Percentiles rank a stretch among this genome's conserved stretches.
These are phyloP conservation scores for Hyaloscypha bicolor DNA, from an alignment of 495 filamentous ascomycete species.

Conservation along the genomic window DNA sequence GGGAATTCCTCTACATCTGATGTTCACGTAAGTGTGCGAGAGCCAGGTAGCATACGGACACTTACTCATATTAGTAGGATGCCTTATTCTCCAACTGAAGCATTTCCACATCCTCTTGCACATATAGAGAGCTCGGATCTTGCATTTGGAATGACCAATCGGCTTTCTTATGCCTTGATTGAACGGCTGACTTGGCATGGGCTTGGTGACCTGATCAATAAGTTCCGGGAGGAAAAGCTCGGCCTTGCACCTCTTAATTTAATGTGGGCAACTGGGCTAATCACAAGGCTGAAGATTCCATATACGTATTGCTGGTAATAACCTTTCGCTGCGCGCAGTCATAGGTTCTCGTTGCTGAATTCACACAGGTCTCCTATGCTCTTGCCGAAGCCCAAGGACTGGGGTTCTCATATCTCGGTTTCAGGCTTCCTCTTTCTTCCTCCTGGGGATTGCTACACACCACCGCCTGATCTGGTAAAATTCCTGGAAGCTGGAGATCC, in stretches of 20 bases:
- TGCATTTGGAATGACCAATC: constrained; percentile 60
- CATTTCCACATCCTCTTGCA: constrained; percentile 55
- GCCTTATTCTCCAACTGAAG: constrained; percentile 55
- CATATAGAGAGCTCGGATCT: constrained; percentile 50
- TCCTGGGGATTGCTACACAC: constrained; percentile 58
- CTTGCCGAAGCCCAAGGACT: constrained; percentile 76
- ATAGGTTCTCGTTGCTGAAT: background rate
- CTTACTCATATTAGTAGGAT: constrained; percentile 44
- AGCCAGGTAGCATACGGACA: background rate
- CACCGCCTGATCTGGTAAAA: constrained; percentile 55
- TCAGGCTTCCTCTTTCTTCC: constrained; percentile 61
- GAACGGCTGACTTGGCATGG: constrained; percentile 78
- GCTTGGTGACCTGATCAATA: constrained; percentile 72
- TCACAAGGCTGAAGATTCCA: constrained; percentile 64
- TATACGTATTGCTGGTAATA: constrained; percentile 73
- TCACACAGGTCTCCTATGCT: constrained; percentile 62
- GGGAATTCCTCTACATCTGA: constrained; percentile 65
- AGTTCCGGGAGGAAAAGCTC: constrained; percentile 60
- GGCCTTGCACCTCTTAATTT: constrained; percentile 66
- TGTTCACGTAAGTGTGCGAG: constrained; percentile 61
- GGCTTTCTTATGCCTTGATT: constrained; percentile 68
- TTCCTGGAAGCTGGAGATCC: constrained; percentile 67
- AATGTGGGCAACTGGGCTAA: constrained; percentile 63
- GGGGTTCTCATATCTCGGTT: constrained; percentile 40
- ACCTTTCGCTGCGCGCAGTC: background rate